Conservation (phyloP, 495 filamentous ascomycete species). For the Tuber brumale region DNA sequence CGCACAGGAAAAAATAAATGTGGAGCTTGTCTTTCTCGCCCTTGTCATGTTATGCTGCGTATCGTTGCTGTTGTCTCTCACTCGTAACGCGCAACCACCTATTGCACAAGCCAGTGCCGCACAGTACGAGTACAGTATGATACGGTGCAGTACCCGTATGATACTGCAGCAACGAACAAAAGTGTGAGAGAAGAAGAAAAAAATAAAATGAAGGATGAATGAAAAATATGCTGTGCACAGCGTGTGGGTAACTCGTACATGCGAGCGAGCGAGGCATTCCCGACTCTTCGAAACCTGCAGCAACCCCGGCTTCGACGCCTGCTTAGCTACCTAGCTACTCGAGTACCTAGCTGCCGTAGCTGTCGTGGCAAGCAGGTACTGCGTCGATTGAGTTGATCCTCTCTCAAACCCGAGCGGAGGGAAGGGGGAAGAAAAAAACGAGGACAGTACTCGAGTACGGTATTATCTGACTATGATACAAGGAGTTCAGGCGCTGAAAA, state of each 20-base stretch:
- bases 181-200: neutral
- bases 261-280: neutral
- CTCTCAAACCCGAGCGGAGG: neutral
- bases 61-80: conserved; percentile 2
- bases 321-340: neutral
- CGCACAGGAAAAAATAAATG: conserved; percentile 5
- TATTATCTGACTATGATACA: neutral
- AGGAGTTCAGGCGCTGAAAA: neutral
- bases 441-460: neutral
- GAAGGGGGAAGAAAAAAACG: neutral
- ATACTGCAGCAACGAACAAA: neutral
- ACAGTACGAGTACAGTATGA: neutral
- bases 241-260: neutral
- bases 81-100: neutral
- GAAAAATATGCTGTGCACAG: neutral
- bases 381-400: neutral
- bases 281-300: neutral
- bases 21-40: conserved; percentile 1
- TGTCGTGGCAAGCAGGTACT: neutral
- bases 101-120: neutral
- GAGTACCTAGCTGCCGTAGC: neutral
- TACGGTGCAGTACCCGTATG: neutral
- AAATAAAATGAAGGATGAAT: neutral
- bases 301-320: neutral
- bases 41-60: neutral